These are phyloP conservation scores for Pseudotsuga menziesii DNA, from an alignment of 75 land plant genomes.

Conservation along the genomic window DNA sequence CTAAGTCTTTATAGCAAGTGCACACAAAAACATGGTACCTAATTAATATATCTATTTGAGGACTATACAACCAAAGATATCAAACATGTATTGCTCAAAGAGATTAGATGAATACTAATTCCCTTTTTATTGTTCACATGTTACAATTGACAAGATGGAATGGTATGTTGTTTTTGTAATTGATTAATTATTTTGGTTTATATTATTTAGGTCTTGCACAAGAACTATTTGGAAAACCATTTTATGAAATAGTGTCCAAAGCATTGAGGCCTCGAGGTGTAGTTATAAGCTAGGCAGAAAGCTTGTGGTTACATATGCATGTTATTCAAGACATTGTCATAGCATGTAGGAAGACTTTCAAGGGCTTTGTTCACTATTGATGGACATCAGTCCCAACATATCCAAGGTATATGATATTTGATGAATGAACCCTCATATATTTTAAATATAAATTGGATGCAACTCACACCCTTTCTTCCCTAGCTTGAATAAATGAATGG, in stretches of 20 bases:
- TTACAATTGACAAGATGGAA: too few relatives aligned
- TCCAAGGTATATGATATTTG: constrained; percentile 62
- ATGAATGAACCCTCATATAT: neutral
- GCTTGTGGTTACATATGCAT: constrained; percentile 93
- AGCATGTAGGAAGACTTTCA: constrained; percentile 73
- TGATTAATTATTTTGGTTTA: neutral
- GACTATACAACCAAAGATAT: neutral
- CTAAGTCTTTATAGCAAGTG: neutral
- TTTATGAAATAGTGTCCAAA: constrained; percentile 74
- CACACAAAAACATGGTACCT: neutral
- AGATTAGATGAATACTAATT: neutral
- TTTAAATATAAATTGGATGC: too few relatives aligned
- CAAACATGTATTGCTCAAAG: neutral
- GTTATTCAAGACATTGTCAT: constrained; percentile 81
- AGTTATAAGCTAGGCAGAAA: constrained; percentile 85
- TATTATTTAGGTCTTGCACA: constrained; percentile 75
- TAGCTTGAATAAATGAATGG: neutral
- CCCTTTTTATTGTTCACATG: neutral
- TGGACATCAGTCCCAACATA: constrained; percentile 98
- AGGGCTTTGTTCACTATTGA: constrained; percentile 91
- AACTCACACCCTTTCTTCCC: too few relatives aligned
- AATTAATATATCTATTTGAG: too few relatives aligned
- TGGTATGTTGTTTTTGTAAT: too few relatives aligned
- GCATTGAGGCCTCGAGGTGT: constrained; percentile 96
- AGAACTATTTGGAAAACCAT: constrained; percentile 89